phyloP scores from a whole-genome alignment of 306 rosid species.

The Vigna radiata region DNA sequence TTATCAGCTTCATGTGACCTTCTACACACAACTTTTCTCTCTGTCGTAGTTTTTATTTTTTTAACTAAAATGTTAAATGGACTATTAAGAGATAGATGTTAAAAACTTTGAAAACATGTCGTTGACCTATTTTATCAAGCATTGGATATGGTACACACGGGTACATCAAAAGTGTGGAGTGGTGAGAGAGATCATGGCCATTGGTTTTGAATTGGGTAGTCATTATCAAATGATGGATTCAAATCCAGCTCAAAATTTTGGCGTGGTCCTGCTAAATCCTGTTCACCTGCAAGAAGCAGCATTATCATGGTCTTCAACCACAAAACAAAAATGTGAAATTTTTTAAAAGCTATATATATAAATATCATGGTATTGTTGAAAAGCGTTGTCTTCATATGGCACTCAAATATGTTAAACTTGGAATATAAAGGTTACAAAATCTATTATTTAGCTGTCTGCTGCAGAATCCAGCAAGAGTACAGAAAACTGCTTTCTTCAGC shows the following conservation, averaged over 20 bases:
- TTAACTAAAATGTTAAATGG: neutral
- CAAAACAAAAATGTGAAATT: slow-evolving; percentile 14
- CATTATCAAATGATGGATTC: slow-evolving; percentile 51
- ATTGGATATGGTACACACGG: slow-evolving; percentile 10
- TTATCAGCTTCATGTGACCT: slow-evolving; percentile 37
- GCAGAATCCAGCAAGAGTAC: slow-evolving; percentile 40
- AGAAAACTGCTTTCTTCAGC: slow-evolving; percentile 42
- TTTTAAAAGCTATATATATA: neutral
- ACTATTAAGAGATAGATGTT: neutral
- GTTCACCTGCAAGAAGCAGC: slow-evolving; percentile 38
- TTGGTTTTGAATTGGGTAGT: slow-evolving; percentile 62
- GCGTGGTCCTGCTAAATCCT: slow-evolving; percentile 55
- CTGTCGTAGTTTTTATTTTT: too few species aligned
- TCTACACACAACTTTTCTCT: neutral
- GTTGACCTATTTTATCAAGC: slow-evolving; percentile 15
- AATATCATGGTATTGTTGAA: slow-evolving; percentile 33
- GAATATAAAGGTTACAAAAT: slow-evolving; percentile 41
- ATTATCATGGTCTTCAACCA: slow-evolving; percentile 34
- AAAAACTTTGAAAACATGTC: too few species aligned
- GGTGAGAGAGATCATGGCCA: slow-evolving; percentile 38
- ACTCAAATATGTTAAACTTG: slow-evolving; percentile 24
- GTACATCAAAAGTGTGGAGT: neutral
- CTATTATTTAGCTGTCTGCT: slow-evolving; percentile 33
- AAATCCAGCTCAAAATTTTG: slow-evolving; percentile 57
- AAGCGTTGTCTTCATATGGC: slow-evolving; percentile 42